A percentile compares a stretch with the other conserved stretches of the same genome.
Conservation (phyloP, 2,329 filamentous ascomycete species). For the Stagonosporopsis tanaceti region DNA sequence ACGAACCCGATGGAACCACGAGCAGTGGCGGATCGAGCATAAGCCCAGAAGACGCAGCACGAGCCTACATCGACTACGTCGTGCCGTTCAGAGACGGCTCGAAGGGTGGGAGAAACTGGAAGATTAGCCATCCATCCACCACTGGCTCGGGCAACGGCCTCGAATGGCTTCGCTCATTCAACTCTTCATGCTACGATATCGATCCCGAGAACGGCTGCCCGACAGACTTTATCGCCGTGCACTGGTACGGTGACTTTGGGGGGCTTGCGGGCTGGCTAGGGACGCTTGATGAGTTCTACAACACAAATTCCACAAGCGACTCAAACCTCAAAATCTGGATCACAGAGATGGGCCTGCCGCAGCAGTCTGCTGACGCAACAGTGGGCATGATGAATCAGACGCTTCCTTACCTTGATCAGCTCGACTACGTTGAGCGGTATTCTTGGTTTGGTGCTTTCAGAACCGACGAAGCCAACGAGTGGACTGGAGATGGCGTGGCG, state of each 20-base stretch:
- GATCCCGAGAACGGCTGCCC: conserved; percentile 54
- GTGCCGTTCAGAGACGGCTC: conserved; percentile 69
- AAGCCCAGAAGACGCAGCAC: conserved; percentile 67
- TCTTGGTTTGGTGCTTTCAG: conserved; percentile 49
- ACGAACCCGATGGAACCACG: conserved; percentile 74
- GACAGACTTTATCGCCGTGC: conserved; percentile 60
- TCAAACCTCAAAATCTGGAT: conserved; percentile 68
- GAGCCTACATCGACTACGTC: conserved; percentile 75
- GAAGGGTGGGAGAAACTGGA: conserved; percentile 57
- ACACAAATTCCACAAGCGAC: conserved; percentile 58
- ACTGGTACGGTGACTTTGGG: conserved; percentile 71
- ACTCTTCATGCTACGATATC: conserved; percentile 62
- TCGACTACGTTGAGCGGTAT: conserved; percentile 56
- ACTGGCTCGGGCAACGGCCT: conserved; percentile 70
- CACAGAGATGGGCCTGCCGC: conserved; percentile 74
- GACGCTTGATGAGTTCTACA: conserved; percentile 62
- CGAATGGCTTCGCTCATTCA: conserved; percentile 73
- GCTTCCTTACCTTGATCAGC: conserved; percentile 71
- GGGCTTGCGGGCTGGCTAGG: conserved; percentile 73
- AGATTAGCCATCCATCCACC: conserved; percentile 73
- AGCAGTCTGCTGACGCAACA: conserved; percentile 64
- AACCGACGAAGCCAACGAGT: conserved; percentile 44
- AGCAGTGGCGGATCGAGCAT: conserved; percentile 70
- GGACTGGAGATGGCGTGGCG: conserved; percentile 47
- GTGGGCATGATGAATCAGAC: conserved; percentile 75